Evolutionary conservation across 495 filamentous ascomycete genomes (phyloP), one percentile per base, ranked within the genome.

Genomic region (Neohortaea acidophila): DNA sequence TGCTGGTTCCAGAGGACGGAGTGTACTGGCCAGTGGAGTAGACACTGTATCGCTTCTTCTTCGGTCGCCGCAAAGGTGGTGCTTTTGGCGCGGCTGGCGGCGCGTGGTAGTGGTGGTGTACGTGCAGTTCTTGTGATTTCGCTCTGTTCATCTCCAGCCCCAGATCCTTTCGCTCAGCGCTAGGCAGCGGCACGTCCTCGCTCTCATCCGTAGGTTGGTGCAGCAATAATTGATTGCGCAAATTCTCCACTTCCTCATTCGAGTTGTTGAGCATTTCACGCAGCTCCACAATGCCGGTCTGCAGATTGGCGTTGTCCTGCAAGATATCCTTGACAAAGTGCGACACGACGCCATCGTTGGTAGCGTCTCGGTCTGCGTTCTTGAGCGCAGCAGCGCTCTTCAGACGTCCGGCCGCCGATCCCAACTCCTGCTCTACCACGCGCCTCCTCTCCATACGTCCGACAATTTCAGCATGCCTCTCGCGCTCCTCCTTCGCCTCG

Each of bases 311-410:
- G 53, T 97, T 97, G 54, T 97, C 87, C 51, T 91, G 81, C 24
- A 97, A 59, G 31, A 97, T 85, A 50, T 94, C 87, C 52, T 84
- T 84, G 39, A 97, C 87, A 43, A 97, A 94, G 50, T 84, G 80
- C 23, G 81, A 85, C 6, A 94, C 80, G 11, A 91, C 83, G 39
- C 59, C 71, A 25, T 69, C 68, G 4, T 67, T 66, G 4, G 38
- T 37, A 19, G 39, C 22, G 12, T 53, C 33, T 8, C 33, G 14
- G 10, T 15, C 42, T 74, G 52, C 15, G 72, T 70, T 38, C 67
- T 77, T 21, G 22, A 69, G 66, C 2, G 76, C 78, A 1, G 81
- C 81, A 2, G 79, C 80, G 11, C 79, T 79, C 55, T 84, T 89
- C 28, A 87, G 63, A 33, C 81, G 68, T 19, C 79, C 75, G 19